phyloP scores from a whole-genome alignment of 805 yeast species.

The Candida golubevii region DNA sequence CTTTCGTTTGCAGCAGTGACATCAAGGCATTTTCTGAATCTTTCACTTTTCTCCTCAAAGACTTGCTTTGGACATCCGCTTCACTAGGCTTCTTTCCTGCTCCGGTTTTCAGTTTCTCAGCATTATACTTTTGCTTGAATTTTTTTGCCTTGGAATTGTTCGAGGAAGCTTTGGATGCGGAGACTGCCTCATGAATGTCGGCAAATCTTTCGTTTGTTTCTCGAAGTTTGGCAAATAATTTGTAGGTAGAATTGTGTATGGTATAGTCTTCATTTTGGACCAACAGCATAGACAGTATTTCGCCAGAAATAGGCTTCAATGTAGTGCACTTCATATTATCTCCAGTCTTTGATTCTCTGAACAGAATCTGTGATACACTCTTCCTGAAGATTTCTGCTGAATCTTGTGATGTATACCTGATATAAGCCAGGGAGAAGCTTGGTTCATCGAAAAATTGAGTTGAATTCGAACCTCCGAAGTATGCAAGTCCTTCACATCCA shows the following conservation, averaged over 20 bases:
- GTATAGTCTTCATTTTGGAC: slow-evolving; percentile 1
- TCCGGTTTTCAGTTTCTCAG: background rate
- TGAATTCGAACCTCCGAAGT: slow-evolving; percentile 17
- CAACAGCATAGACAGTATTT: slow-evolving; percentile 21
- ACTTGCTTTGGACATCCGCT: too few species aligned
- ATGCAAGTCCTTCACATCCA: slow-evolving; percentile 7
- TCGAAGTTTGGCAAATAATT: slow-evolving; percentile 5
- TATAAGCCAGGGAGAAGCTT: slow-evolving; percentile 16
- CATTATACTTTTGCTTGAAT: background rate
- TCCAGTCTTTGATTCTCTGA: slow-evolving; percentile 22
- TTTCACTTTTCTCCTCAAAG: too few species aligned
- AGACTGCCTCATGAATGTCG: slow-evolving; percentile 2
- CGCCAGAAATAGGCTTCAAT: slow-evolving; percentile 14
- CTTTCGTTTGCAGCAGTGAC: too few species aligned
- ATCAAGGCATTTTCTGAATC: too few species aligned
- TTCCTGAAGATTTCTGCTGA: slow-evolving; percentile 9
- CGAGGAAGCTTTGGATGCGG: background rate
- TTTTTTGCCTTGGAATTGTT: background rate
- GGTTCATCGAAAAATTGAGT: slow-evolving; percentile 19
- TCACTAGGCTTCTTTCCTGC: too few species aligned
- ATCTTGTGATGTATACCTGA: slow-evolving; percentile 11
- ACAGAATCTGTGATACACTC: slow-evolving; percentile 18
- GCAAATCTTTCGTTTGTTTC: slow-evolving; percentile 2
- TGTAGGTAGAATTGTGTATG: slow-evolving; percentile 1
- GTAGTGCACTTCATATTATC: slow-evolving; percentile 21